These are phyloP conservation scores for Globisporangium takayamanum DNA, from an alignment of 352 stramenopile species.

Conservation along the genomic window DNA sequence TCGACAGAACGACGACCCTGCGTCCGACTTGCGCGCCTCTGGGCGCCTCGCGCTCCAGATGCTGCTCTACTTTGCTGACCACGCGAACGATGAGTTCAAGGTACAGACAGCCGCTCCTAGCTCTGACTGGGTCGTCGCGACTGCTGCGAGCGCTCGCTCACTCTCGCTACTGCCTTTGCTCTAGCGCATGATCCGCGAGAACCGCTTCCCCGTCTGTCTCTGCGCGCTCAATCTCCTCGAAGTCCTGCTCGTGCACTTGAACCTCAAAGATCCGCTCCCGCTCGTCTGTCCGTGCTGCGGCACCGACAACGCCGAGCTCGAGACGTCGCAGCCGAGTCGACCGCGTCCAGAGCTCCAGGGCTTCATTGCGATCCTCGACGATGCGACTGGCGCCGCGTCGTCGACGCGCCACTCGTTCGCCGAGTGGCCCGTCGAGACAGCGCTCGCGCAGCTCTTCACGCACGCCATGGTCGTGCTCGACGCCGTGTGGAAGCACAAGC, in stretches of 20 bases:
- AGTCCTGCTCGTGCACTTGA: slow-evolving; percentile 61
- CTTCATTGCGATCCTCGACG: slow-evolving; percentile 38
- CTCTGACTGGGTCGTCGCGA: no score
- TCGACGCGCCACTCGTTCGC: slow-evolving; percentile 31
- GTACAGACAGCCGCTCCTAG: slow-evolving; percentile 9
- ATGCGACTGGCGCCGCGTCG: slow-evolving; percentile 33
- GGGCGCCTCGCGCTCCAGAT: slow-evolving; percentile 52
- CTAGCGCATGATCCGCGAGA: slow-evolving; percentile 63
- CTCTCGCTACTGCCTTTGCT: background rate
- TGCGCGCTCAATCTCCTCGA: slow-evolving; percentile 61
- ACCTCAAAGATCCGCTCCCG: slow-evolving; percentile 55
- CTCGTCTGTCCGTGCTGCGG: slow-evolving; percentile 63
- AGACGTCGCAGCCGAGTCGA: slow-evolving; percentile 44
- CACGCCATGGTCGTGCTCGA: slow-evolving; percentile 58
- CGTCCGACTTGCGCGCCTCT: slow-evolving; percentile 52
- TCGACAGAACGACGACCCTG: slow-evolving; percentile 48
- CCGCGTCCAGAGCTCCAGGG: slow-evolving; percentile 45
- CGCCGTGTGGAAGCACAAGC: slow-evolving; percentile 46
- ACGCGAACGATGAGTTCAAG: slow-evolving; percentile 68
- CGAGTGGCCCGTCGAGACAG: slow-evolving; percentile 41
- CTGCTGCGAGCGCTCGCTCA: no score
- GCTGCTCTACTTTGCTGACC: slow-evolving; percentile 62
- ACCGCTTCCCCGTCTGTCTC: slow-evolving; percentile 62
- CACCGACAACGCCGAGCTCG: slow-evolving; percentile 56
- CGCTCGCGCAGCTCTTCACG: slow-evolving; percentile 53